These are phyloP conservation scores for Drosera spatulata DNA, from an alignment of 179 eudicot genomes.

Conservation along the genomic window DNA sequence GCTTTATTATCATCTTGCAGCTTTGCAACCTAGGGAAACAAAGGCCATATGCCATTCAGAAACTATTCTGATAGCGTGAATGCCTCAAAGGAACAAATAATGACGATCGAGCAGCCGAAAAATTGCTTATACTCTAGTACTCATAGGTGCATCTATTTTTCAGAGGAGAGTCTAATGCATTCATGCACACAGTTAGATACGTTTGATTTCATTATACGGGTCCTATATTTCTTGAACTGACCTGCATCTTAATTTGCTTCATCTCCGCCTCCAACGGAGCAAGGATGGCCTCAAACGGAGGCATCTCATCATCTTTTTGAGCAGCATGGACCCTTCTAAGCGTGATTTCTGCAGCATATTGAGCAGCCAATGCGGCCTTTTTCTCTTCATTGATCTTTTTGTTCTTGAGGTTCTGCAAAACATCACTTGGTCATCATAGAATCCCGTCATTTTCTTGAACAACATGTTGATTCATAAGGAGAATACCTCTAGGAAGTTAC, in stretches of 20 bases:
- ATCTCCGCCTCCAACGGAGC: constrained; percentile 15
- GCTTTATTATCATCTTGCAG: constrained; percentile 79
- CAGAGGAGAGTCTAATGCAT: too few relatives aligned
- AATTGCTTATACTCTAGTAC: too few relatives aligned
- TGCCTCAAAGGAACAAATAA: too few relatives aligned
- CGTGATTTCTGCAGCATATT: constrained; percentile 17
- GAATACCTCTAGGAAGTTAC: constrained; percentile 18
- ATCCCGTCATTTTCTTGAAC: neutral
- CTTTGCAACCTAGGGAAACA: constrained; percentile 35
- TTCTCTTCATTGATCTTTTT: constrained; percentile 16
- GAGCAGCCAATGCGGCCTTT: constrained; percentile 14
- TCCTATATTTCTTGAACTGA: neutral
- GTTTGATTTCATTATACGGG: neutral
- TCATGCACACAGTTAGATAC: neutral
- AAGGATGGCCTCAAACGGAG: constrained; percentile 15
- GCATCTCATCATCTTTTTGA: constrained; percentile 17
- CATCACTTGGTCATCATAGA: neutral
- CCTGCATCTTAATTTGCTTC: constrained; percentile 9
- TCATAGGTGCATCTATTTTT: too few relatives aligned
- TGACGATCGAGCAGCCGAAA: too few relatives aligned
- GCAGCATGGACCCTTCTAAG: constrained; percentile 17
- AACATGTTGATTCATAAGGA: neutral
- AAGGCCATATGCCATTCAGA: too few relatives aligned
- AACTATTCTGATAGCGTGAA: too few relatives aligned
- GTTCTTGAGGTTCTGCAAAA: constrained; percentile 12